Evolutionary conservation across 192 early-diverging fungal species (phyloP), one percentile per base, ranked within the genome.

Genomic region (Podila clonocystis): DNA sequence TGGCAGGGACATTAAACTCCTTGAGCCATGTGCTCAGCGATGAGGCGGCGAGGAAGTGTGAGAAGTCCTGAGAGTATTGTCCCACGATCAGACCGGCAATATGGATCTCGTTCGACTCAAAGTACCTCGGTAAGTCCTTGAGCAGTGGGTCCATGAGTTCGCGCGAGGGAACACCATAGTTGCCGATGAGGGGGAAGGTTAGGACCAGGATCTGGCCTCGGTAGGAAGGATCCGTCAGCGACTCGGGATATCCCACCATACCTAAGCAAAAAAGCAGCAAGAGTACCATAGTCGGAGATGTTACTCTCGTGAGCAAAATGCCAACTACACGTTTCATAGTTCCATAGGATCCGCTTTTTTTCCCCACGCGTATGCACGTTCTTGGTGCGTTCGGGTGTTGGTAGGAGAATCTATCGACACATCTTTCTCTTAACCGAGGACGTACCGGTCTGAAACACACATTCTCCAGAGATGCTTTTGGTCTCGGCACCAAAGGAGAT

Each of bases 231-330:
- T 99, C 97, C 4, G 96, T 98, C 77, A 98, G 86, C 31, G 98
- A 97, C 85, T 99, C 97, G 19, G 98, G 96, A 82, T 98, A 99
- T 57, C 97, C 98, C 55, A 97, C 95, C 97, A 98, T 98, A 41
- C 93, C 93, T 94, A 68, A 19, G 41, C 4, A 28, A 62, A n/a
- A 62, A 57, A 31, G 8, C 8, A 26, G 30, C 5, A 20, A 26
- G 26, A 66, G 41, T 9, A 15, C 12, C 41, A 45, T 45, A 45
- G 41, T 45, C 41, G 41, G 41, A 45, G 41, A 45, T 41, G 1
- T 4, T 15, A 3, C 15, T 15, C 13, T 8, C 41, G 11, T 45
- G 41, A 45, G 15, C 11, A 45, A 45, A 24, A 41, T 45, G 65
- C 34, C 66, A 63, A 19, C 26, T 28, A 60, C 71, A 31, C 64